A percentile compares a stretch with the other conserved stretches of the same genome.
Conservation (phyloP, 2,329 filamentous ascomycete genomes). For the Colletotrichum tanaceti region DNA sequence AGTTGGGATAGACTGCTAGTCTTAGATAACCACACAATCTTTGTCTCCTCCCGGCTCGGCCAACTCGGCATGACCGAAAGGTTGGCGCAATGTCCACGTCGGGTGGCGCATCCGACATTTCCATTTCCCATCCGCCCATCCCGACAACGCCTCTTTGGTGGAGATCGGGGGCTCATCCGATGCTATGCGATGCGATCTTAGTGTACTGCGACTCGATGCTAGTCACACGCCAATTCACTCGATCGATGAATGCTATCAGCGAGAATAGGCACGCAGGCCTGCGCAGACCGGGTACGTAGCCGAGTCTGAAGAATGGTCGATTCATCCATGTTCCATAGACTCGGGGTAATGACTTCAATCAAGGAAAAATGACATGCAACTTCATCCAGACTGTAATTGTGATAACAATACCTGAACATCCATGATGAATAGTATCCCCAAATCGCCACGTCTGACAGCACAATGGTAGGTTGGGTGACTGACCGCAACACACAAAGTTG, state of each 20-base stretch:
- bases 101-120: conserved; percentile 28
- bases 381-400: no score
- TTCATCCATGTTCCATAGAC: no score
- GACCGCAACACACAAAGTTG: neutral
- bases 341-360: no score
- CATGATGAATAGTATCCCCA: no score
- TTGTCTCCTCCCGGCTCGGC: neutral
- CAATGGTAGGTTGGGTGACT: neutral
- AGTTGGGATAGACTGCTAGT: neutral
- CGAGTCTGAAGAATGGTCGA: neutral
- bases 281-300: neutral
- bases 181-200: neutral
- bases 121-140: neutral
- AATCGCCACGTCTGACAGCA: neutral
- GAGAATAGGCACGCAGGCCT: no score
- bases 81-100: conserved; percentile 22
- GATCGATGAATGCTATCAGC: conserved; percentile 22
- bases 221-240: conserved; percentile 8
- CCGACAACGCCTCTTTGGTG: conserved; percentile 3
- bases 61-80: conserved; percentile 8
- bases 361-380: no score
- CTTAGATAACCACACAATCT: no score
- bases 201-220: no score
- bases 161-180: conserved; percentile 5
- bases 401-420: no score